Evolutionary conservation across 192 early-diverging fungal species (phyloP), one percentile per base, ranked within the genome.

Genomic region (Phlyctochytrium arcticum): DNA sequence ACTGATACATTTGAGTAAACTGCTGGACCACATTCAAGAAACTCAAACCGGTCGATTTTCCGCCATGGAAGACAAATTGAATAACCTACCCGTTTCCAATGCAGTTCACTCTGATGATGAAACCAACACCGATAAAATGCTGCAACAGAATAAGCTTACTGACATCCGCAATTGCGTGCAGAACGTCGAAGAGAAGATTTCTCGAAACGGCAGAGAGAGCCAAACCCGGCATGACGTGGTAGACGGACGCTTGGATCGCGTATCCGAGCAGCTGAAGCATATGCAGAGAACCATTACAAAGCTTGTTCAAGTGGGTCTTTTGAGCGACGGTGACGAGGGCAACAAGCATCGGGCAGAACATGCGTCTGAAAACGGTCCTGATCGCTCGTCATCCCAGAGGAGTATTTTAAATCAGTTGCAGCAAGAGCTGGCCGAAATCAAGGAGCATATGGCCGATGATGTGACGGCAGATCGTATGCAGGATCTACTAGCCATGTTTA

Each of bases 21-120:
- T 67, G 3, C 34, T 66, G 6, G 71, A 72, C 36, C 71, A 72
- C 55, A 48, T 57, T 6, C 50, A 57, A 32, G 57, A 61, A 17
- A 60, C 64, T 6, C 65, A 67, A 48, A 66, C 53, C 5, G 39
- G 39, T 10, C 51, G 64, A 17, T 66, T 66, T 26, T 42, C 51
- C 12, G 24, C 36, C 24, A 12, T 66, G 1, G 64, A 66, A 15
- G 42, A 39, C 7, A 30, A 27, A 53, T 27, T 53, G n/a, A 53
- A 53, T 5, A 27, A 19, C 4, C 29, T 19, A 4, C 24, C 30
- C 4, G 29, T 17, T 23, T 23, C 53, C 5, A 15, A 15, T 1
- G 29, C 48, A 17, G 31, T 54, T 0, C 10, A 4, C 6, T 23
- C 54, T n/a, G 54, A 1, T 19, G 64, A 66, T 29, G 64, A 55